A percentile compares a stretch with the other conserved stretches of the same genome.
phyloP scores from a whole-genome alignment of 345 rosid genomes.

The Ceriops tagal region DNA sequence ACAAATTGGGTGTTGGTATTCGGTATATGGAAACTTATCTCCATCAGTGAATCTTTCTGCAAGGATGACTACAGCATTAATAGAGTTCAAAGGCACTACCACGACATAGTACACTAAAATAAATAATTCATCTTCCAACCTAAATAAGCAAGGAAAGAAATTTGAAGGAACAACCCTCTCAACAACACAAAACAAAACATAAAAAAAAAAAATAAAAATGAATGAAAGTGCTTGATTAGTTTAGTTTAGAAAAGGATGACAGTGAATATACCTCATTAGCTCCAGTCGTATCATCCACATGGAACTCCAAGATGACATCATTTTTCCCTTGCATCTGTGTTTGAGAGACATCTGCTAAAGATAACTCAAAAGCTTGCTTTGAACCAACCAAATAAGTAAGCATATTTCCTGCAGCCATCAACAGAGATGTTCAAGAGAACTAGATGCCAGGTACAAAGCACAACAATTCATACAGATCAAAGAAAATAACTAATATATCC shows the following conservation, averaged over 20 bases:
- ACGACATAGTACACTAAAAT: no score
- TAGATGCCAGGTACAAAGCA: background rate
- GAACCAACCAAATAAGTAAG: conserved; percentile 73
- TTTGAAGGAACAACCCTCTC: background rate
- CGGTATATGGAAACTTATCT: conserved; percentile 90
- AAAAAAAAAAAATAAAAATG: no score
- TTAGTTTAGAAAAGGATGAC: background rate
- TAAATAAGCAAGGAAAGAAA: background rate
- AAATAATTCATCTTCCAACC: background rate
- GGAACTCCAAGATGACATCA: conserved; percentile 93
- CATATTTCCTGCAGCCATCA: conserved; percentile 60
- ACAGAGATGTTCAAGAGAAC: background rate
- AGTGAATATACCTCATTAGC: conserved; percentile 72
- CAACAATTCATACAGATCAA: background rate
- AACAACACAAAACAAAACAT: no score
- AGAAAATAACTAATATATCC: background rate
- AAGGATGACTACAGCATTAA: conserved; percentile 7
- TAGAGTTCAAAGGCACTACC: background rate
- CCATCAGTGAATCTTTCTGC: conserved; percentile 97
- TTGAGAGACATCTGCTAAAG: conserved; percentile 88
- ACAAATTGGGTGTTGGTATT: conserved; percentile 80
- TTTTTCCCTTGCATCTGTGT: conserved; percentile 89
- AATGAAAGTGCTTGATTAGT: background rate
- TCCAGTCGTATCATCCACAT: conserved; percentile 94
- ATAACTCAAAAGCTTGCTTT: conserved; percentile 94